Base-by-base conservation (phyloP, 2,329 filamentous ascomycete genomes). In the Sporothrix brasiliensis region DNA sequence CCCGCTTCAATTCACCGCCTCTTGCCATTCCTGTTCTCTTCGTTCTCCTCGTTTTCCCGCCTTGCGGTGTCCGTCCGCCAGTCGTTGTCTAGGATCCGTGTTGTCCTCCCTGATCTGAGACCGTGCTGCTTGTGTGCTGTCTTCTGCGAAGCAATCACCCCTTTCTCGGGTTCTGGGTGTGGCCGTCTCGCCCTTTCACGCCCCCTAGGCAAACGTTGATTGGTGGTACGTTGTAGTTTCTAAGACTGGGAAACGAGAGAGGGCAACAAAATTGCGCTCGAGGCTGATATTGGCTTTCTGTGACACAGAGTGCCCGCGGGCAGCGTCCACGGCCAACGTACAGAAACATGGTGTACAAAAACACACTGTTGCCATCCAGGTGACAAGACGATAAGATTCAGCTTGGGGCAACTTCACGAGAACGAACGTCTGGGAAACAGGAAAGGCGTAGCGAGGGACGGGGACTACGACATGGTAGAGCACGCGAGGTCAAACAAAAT, bases 51-150 rank as follows among this genome's bases (percentile, higher is more conserved):
- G 56, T 60, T 21, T 19, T 41, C 19, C 10, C 47, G n/a, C n/a
- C n/a, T 44, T 44, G 19, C n/a, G 1, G 39, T 61, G n/a, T 24
- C 6, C 16, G 5, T 39, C 14, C 30, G 7, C 52, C 52, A 30
- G 27, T 58, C 54, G 3, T 41, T n/a, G 30, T 61, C 11, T 19
- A 34, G 3, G 19, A 44, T 5, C 58, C n/a, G 58, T 47, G 13
- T 61, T 61, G 58, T 61, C n/a, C 58, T 16, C 58, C 39, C 58
- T 61, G 58, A 61, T 61, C 58, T 47, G 39, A 61, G 39, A 61
- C 58, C n/a, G 2, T 61, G 14, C 54, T 60, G 30, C 30, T 34
- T 60, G 34, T 44, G 56, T 44, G n/a, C 10, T 41, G 56, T 34
- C 34, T 60, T 60, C 34, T 34, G 56, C 16, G 30, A 19, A 41